phyloP scores from a whole-genome alignment of 1,139 yeast species.

The Pneumocystis murina region DNA sequence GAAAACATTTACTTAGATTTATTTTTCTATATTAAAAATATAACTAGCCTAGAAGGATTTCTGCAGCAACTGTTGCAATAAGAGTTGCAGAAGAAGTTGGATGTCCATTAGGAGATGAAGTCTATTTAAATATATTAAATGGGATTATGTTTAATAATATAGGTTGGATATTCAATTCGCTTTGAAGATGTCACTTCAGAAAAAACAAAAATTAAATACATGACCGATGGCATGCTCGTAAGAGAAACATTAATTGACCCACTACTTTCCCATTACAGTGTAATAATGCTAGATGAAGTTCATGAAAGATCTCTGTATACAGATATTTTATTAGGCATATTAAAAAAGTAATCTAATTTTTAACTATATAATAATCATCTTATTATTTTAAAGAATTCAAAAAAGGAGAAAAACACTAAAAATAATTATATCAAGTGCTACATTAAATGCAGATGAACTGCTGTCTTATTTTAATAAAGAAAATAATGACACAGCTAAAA shows the following conservation, averaged over 20 bases:
- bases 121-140: background rate
- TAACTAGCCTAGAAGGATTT: slow-evolving; percentile 48
- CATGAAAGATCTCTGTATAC: slow-evolving; percentile 70
- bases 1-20: background rate
- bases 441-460: slow-evolving; percentile 39
- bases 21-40: background rate
- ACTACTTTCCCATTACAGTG: slow-evolving; percentile 44
- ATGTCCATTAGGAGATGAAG: slow-evolving; percentile 39
- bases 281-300: slow-evolving; percentile 77
- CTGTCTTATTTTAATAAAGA: slow-evolving; percentile 28
- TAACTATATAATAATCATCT: background rate
- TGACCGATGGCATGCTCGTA: slow-evolving; percentile 65
- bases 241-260: slow-evolving; percentile 59
- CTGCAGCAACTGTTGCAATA: slow-evolving; percentile 53
- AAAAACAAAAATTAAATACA: slow-evolving; percentile 47
- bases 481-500: slow-evolving; percentile 5
- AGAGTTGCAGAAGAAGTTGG: slow-evolving; percentile 55
- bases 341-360: slow-evolving; percentile 29
- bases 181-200: slow-evolving; percentile 47
- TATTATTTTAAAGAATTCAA: slow-evolving; percentile 18
- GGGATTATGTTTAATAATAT: background rate
- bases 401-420: slow-evolving; percentile 32
- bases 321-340: slow-evolving; percentile 58
- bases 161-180: slow-evolving; percentile 51
- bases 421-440: slow-evolving; percentile 39